Base-by-base conservation (phyloP, 192 early-diverging fungal species). In the Backusella westeae region DNA sequence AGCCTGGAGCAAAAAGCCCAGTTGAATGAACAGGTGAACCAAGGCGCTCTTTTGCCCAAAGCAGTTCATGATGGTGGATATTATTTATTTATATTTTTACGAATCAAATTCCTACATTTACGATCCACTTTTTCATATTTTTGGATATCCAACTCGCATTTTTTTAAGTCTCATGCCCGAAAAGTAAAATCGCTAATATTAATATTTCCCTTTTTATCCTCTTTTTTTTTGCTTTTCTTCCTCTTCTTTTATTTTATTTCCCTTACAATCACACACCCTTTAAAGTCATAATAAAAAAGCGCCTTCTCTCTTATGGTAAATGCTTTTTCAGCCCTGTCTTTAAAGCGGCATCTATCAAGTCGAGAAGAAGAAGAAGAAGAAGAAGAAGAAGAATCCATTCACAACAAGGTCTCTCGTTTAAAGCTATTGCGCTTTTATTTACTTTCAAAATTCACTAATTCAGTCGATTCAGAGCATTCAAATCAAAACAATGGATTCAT, bases 311-410 rank as follows among this genome's bases (percentile, higher is more conserved):
- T 23, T 17, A 69, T 69, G 68, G 23, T 36, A 68, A 68, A 38
- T n/a, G 67, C 67, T 12, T 69, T 69, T 69, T 69, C 68, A 26
- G 68, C 39, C 10, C 41, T 69, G 68, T 38, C 36, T 41, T 23
- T 69, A 23, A 69, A 69, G 38, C 68, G 68, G n/a, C 34, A 69
- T 36, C 34, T 36, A 69, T 41, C 68, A 7, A 69, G 19, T n/a
- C 65, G 14, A 67, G 35, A 67, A 67, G 67, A 66, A 66, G 65
- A 67, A 67, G 67, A 67, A 35, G 35, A 67, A 67, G 67, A 66
- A 67, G 35, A 67, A 67, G 67, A 66, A 66, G 65, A 67, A 67
- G 67, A 67, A 35, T 35, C 34, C 7, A 41, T 14, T n/a, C 67
- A 34, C 2, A 23, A 59, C 21, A 63, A 63, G 26, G 23, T 14